Conservation (phyloP, 345 rosid genomes). For the Pistacia atlantica region DNA sequence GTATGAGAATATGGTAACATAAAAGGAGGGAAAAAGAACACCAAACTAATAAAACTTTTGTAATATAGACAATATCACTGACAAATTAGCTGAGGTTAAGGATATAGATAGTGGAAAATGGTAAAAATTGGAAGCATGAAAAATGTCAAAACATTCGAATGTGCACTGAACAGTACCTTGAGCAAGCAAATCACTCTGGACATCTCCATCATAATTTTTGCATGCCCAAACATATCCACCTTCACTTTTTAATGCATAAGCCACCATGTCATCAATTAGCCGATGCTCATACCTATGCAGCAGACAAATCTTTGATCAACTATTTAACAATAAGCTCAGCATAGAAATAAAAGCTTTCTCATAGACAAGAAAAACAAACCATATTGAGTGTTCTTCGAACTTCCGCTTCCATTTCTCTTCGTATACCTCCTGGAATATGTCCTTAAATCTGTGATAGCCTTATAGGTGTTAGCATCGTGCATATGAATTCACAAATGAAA, state of each 20-base stretch:
- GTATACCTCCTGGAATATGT: constrained; percentile 93
- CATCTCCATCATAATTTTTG: constrained; percentile 99
- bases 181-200: constrained; percentile 97
- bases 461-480: constrained; percentile 21
- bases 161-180: constrained; percentile 55
- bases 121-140: not conserved
- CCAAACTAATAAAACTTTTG: not conserved
- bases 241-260: constrained; percentile 91
- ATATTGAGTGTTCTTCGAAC: constrained; percentile 89
- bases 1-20: not conserved
- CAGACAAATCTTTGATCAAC: constrained; percentile 10
- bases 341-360: constrained; percentile 1
- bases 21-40: not conserved
- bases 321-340: constrained; percentile 3
- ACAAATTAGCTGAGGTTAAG: not conserved
- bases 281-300: constrained; percentile 93
- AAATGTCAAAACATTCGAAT: not conserved
- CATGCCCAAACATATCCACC: constrained; percentile 99
- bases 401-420: constrained; percentile 89
- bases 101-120: not conserved
- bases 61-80: not conserved
- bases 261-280: constrained; percentile 98
- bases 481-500: constrained; percentile 4
- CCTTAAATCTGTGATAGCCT: constrained; percentile 73
- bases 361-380: constrained; percentile 44